Evolutionary conservation across 345 rosid species (phyloP).

Genomic region (Lepidium africanum): DNA sequence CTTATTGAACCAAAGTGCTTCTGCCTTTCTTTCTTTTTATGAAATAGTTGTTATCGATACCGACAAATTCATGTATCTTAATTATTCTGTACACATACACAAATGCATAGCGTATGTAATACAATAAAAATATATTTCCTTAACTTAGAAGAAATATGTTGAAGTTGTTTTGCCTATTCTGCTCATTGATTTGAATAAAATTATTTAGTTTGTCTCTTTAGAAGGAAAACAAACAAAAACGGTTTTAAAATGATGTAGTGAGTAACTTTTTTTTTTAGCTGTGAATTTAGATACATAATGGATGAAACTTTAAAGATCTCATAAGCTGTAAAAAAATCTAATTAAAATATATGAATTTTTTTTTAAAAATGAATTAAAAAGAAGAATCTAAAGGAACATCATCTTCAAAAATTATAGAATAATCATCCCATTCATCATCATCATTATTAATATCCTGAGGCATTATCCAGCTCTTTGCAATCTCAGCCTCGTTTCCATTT

Average conservation of each 20-base stretch:
- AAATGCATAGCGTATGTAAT: neutral
- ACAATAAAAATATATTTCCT: neutral
- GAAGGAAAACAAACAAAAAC: no score
- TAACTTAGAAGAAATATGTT: neutral
- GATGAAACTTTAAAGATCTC: neutral
- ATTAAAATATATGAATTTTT: neutral
- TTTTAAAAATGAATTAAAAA: conserved; percentile 32
- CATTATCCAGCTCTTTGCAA: conserved; percentile 58
- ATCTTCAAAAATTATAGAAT: conserved; percentile 65
- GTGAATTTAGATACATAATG: conserved; percentile 1
- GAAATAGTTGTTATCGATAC: neutral
- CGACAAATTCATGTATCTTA: conserved; percentile 21
- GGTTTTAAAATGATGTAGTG: neutral
- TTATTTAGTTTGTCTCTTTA: no score
- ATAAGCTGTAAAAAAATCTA: neutral
- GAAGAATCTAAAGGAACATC: conserved; percentile 51
- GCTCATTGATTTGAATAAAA: no score
- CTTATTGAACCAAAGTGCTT: conserved; percentile 11
- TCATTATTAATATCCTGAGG: conserved; percentile 38
- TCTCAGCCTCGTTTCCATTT: conserved; percentile 46
- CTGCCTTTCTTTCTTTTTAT: neutral
- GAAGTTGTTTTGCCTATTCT: no score
- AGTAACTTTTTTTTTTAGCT: conserved; percentile 1
- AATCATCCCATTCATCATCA: conserved; percentile 57
- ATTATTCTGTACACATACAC: neutral